Conservation (phyloP, 1,284 basidiomycete species). For the Paramarasmius palmivorus region DNA sequence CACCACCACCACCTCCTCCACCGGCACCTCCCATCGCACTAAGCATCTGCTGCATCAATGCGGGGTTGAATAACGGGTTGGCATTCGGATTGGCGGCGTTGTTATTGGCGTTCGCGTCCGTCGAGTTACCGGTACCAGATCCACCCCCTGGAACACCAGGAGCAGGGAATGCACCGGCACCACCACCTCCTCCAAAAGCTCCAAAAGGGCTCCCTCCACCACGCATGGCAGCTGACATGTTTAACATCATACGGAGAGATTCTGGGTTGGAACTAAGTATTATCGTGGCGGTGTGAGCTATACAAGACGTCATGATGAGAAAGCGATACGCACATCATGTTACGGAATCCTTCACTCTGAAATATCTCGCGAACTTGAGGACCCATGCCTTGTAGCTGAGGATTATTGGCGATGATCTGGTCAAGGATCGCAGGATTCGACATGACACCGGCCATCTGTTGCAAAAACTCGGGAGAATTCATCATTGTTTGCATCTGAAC, state of each 20-base stretch:
- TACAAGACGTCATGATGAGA: neutral
- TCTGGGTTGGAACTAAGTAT: conserved; percentile 71
- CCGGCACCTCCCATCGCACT: conserved; percentile 16
- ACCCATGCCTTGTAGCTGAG: conserved; percentile 76
- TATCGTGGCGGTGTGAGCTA: conserved; percentile 1
- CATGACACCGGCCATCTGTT: conserved; percentile 77
- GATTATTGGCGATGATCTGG: conserved; percentile 80
- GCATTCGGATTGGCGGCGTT: conserved; percentile 27
- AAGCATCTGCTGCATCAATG: conserved; percentile 14
- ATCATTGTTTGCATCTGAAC: conserved; percentile 79
- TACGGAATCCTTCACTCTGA: conserved; percentile 77
- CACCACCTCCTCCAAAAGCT: conserved; percentile 21
- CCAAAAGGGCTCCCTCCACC: conserved; percentile 28
- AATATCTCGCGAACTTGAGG: conserved; percentile 82
- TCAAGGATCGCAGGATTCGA: conserved; percentile 83
- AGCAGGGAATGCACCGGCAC: conserved; percentile 48
- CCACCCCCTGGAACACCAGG: conserved; percentile 46
- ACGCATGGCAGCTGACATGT: conserved; percentile 58
- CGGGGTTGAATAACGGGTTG: conserved; percentile 23
- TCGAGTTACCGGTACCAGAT: conserved; percentile 26
- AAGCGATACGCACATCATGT: conserved; percentile 65
- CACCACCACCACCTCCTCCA: conserved; percentile 22
- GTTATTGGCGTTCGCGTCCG: conserved; percentile 18
- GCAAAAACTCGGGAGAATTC: conserved; percentile 77
- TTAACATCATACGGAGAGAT: conserved; percentile 77